Percentiles rank a stretch among this genome's conserved stretches.
Evolutionary conservation across 2,329 filamentous ascomycete species (phyloP).

Genomic region (Monilinia vaccinii-corymbosi): DNA sequence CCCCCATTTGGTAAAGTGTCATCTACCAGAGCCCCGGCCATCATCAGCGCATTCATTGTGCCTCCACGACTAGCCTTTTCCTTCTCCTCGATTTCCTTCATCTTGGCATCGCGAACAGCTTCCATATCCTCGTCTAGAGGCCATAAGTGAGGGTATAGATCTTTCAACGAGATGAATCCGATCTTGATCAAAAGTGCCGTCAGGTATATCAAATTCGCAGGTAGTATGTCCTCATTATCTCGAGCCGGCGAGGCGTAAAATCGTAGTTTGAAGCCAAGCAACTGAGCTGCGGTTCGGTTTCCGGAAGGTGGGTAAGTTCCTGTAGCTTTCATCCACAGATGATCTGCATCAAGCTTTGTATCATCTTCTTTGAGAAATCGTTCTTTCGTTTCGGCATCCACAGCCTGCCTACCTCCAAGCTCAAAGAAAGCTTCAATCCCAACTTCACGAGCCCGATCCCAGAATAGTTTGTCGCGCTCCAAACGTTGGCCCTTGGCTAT

Average conservation of each 20-base stretch:
- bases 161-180: slow-evolving; percentile 85
- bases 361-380: slow-evolving; percentile 34
- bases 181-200: slow-evolving; percentile 92
- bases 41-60: slow-evolving; percentile 72
- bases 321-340: slow-evolving; percentile 71
- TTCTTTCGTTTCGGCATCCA: slow-evolving; percentile 45
- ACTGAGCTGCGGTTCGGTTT: slow-evolving; percentile 84
- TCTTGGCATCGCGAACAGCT: slow-evolving; percentile 55
- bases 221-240: slow-evolving; percentile 66
- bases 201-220: slow-evolving; percentile 87
- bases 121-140: slow-evolving; percentile 79
- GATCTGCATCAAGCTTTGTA: slow-evolving; percentile 43
- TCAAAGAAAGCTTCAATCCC: slow-evolving; percentile 85
- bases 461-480: slow-evolving; percentile 67
- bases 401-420: slow-evolving; percentile 63
- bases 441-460: slow-evolving; percentile 65
- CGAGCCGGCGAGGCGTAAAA: slow-evolving; percentile 83
- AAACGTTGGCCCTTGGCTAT: slow-evolving; percentile 47
- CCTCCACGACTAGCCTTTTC: slow-evolving; percentile 61
- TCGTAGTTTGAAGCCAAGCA: slow-evolving; percentile 92
- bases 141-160: slow-evolving; percentile 88
- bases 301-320: slow-evolving; percentile 75
- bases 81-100: slow-evolving; percentile 69
- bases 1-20: slow-evolving; percentile 51
- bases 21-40: slow-evolving; percentile 78